Evolutionary conservation across 768 basidiomycete genomes (phyloP), one percentile per base, ranked within the genome.

Genomic region (Cubamyces sp.): DNA sequence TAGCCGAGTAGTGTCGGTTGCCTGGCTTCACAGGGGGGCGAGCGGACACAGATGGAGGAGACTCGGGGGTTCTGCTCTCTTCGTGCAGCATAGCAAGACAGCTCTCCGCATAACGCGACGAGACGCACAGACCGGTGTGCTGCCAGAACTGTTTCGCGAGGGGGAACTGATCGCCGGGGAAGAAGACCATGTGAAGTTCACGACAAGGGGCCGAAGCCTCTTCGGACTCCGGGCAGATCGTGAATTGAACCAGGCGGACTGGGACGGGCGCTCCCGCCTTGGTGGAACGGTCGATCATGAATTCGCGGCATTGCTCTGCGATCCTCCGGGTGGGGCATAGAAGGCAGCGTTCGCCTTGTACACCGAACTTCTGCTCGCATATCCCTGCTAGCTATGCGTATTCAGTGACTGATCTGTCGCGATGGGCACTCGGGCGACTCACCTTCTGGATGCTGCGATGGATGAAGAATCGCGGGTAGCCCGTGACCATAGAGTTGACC

Each of bases 391-490:
- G 90, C 95, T 98, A 55, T 42, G 21, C 45, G 21, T 46, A 59
- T 60, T 52, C n/a, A 61, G 52, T 51, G 46, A 30, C 26, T 16
- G 51, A 6, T 37, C 41, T 28, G 34, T 28, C 11, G 39, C 16
- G 6, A 40, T 15, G n/a, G 23, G 12, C n/a, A 50, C 11, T 39
- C 46, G 25, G n/a, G 8, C 25, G 12, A 74, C 82, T 65, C 70
- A 94, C 96, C 81, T 92, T 92, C 69, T 84, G 83, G 43, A 97
- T 94, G 64, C 82, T 88, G 28, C 85, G 76, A 73, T 97, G 92
- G 55, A 98, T 90, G 75, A 96, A 97, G 76, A 98, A 98, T 54
- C 96, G 79, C 0, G 96, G 96, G 71, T 98, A 99, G 5, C 96
- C 96, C 3, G 87, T 84, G 43, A 91, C 84, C 95, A 96, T 93